These are phyloP conservation scores for Globisporangium middletonii DNA, from an alignment of 352 stramenopile species.

Conservation along the genomic window DNA sequence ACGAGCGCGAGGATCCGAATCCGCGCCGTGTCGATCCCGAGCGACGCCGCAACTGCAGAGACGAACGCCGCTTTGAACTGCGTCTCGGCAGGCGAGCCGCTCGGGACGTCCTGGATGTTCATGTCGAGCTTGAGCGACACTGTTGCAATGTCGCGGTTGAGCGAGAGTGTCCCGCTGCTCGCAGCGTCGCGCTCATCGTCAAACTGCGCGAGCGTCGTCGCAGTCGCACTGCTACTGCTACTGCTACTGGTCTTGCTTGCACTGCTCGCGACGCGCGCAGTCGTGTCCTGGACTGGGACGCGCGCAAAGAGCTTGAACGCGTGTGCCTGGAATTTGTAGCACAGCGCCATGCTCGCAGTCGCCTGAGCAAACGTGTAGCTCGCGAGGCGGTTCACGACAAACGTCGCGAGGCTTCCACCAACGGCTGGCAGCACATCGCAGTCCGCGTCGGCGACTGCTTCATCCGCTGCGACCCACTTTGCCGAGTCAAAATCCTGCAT, in stretches of 20 bases:
- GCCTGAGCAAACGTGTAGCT: constrained; percentile 41
- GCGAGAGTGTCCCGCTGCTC: constrained; percentile 26
- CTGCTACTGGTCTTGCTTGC: constrained; percentile 5
- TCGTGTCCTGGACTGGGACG: constrained; percentile 32
- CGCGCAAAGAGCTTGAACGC: constrained; percentile 45
- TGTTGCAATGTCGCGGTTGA: constrained; percentile 42
- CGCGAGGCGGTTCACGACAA: constrained; percentile 31
- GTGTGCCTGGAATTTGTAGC: constrained; percentile 54
- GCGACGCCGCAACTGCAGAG: constrained; percentile 20
- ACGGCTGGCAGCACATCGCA: constrained; percentile 34
- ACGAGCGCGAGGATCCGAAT: constrained; percentile 46
- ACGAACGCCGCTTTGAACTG: constrained; percentile 46
- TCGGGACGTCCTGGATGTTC: constrained; percentile 45
- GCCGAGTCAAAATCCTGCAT: constrained; percentile 53
- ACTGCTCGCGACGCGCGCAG: constrained; percentile 6
- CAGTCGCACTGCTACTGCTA: neutral
- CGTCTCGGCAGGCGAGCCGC: constrained; percentile 39
- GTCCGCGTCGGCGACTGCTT: constrained; percentile 23
- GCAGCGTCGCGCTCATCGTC: constrained; percentile 25
- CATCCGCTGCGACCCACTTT: constrained; percentile 40
- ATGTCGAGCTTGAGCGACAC: constrained; percentile 51
- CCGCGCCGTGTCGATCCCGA: constrained; percentile 41
- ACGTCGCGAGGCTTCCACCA: constrained; percentile 26
- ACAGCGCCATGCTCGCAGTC: constrained; percentile 35
- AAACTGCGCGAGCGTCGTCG: constrained; percentile 10